These are phyloP conservation scores for Backusella luteola DNA, from an alignment of 192 early-diverging fungal genomes.

Conservation along the genomic window DNA sequence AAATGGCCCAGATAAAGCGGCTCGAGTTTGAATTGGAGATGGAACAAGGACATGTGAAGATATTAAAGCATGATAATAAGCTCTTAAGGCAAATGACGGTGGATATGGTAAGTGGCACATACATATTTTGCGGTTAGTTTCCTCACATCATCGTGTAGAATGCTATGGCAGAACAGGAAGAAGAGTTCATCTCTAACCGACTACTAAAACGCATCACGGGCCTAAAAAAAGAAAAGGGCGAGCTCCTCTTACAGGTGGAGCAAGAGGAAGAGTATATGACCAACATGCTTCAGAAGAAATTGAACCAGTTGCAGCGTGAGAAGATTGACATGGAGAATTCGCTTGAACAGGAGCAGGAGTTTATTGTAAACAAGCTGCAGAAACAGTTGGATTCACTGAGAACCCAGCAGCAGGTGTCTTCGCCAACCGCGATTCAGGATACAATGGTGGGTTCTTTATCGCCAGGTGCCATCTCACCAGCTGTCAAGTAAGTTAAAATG, in stretches of 20 bases:
- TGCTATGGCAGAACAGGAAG: slow-evolving; percentile 58
- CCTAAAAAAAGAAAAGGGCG: slow-evolving; percentile 77
- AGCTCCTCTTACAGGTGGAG: slow-evolving; percentile 71
- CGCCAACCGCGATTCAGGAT: not conserved
- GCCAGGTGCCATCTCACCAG: slow-evolving; percentile 8
- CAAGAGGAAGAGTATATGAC: slow-evolving; percentile 81
- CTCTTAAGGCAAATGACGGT: slow-evolving; percentile 53
- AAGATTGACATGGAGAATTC: slow-evolving; percentile 89
- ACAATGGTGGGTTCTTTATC: slow-evolving; percentile 13
- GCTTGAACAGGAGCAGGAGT: slow-evolving; percentile 89
- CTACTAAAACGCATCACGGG: slow-evolving; percentile 69
- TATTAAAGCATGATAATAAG: slow-evolving; percentile 58
- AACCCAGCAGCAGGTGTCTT: slow-evolving; percentile 20
- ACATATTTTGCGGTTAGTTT: no score
- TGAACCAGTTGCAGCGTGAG: slow-evolving; percentile 76
- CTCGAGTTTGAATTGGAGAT: slow-evolving; percentile 69
- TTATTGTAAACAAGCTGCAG: slow-evolving; percentile 85
- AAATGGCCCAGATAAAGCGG: slow-evolving; percentile 36
- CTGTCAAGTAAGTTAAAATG: not conserved
- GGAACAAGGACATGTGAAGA: slow-evolving; percentile 59
- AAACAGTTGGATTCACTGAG: slow-evolving; percentile 69
- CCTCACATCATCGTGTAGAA: slow-evolving; percentile 23
- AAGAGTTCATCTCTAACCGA: slow-evolving; percentile 77
- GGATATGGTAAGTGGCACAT: slow-evolving; percentile 38
- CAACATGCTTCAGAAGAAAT: slow-evolving; percentile 73